A percentile compares a stretch with the other conserved stretches of the same genome.
phyloP scores from a whole-genome alignment of 495 filamentous ascomycete species.

The Aspergillus coremiiformis region DNA sequence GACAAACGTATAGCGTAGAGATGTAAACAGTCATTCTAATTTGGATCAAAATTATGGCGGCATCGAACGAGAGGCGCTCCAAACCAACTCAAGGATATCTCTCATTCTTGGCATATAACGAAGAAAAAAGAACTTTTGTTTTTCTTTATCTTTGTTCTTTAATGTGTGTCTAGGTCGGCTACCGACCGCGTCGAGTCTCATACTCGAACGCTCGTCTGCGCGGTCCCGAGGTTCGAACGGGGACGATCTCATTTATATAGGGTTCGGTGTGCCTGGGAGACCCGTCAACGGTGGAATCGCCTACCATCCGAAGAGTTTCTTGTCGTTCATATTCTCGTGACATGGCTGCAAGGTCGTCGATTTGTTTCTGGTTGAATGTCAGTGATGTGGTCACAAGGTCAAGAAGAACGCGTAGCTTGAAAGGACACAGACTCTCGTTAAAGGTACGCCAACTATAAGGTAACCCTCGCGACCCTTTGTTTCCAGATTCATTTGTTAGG shows the following conservation, averaged over 20 bases:
- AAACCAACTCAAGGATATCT: neutral
- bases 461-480: slow-evolving; percentile 47
- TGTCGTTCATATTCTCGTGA: slow-evolving; percentile 47
- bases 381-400: neutral
- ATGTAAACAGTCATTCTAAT: neutral
- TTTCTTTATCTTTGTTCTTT: neutral
- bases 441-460: slow-evolving; percentile 42
- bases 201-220: slow-evolving; percentile 26
- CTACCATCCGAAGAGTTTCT: slow-evolving; percentile 43
- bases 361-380: slow-evolving; percentile 37
- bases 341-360: slow-evolving; percentile 45
- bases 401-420: neutral
- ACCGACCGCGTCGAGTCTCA: slow-evolving; percentile 26
- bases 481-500: slow-evolving; percentile 15
- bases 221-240: slow-evolving; percentile 25
- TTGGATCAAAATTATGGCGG: neutral
- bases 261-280: slow-evolving; percentile 27
- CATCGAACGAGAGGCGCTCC: neutral
- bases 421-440: slow-evolving; percentile 41
- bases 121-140: neutral
- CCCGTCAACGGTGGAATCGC: slow-evolving; percentile 16
- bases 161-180: neutral
- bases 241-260: slow-evolving; percentile 47
- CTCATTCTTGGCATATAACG: neutral
- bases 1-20: neutral